Evolutionary conservation across 352 stramenopile species (phyloP).

Genomic region (Stephanocyclus meneghinianus): DNA sequence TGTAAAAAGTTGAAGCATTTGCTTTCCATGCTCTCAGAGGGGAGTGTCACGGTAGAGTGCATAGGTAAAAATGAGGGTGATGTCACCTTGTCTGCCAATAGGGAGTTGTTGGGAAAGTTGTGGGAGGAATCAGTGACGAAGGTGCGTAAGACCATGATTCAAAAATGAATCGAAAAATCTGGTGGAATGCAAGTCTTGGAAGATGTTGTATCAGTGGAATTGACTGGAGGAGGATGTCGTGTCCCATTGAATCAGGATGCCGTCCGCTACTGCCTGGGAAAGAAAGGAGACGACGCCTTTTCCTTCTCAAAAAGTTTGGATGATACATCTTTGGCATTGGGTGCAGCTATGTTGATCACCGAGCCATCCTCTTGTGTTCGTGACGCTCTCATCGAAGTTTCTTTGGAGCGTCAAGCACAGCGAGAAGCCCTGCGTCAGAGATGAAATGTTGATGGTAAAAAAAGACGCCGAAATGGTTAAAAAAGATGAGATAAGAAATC

Average conservation of each 20-base stretch:
- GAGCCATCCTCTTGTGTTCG: not conserved
- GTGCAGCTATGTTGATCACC: conserved; percentile 32
- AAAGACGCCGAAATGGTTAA: conserved; percentile 33
- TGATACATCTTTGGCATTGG: conserved; percentile 58
- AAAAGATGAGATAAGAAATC: conserved; percentile 51
- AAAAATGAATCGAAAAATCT: conserved; percentile 19
- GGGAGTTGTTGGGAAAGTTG: conserved; percentile 38
- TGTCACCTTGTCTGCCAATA: conserved; percentile 31
- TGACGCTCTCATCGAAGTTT: not conserved
- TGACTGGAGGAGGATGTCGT: conserved; percentile 52
- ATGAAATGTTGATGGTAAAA: conserved; percentile 37
- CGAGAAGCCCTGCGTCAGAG: conserved; percentile 25
- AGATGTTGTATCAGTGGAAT: conserved; percentile 34
- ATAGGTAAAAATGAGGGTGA: conserved; percentile 49
- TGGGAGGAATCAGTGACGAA: conserved; percentile 24
- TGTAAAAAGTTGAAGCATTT: conserved; percentile 61
- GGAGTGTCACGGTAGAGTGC: conserved; percentile 51
- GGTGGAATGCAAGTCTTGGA: conserved; percentile 11
- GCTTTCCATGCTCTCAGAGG: conserved; percentile 51
- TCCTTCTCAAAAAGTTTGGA: conserved; percentile 54
- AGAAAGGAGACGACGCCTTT: conserved; percentile 20
- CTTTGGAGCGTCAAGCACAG: conserved; percentile 5
- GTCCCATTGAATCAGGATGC: conserved; percentile 51
- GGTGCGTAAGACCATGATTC: conserved; percentile 38
- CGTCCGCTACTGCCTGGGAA: conserved; percentile 24